Evolutionary conservation across 768 basidiomycete species (phyloP).

Genomic region (Fomitopsis serialis): DNA sequence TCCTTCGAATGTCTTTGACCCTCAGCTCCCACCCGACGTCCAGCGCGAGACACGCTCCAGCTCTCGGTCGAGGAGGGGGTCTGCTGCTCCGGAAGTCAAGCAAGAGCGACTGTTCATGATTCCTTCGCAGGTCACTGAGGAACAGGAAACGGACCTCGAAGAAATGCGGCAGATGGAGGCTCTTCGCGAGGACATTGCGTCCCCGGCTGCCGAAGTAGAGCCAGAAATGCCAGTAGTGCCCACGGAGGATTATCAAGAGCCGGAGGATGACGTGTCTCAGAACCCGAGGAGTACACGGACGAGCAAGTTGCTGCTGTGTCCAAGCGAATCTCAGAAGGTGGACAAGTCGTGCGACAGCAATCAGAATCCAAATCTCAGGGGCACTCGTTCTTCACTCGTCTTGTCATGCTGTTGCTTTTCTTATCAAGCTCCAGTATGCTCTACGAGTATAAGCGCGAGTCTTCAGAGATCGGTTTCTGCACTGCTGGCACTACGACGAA

Average conservation of each 20-base stretch:
- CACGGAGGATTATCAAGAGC: constrained; percentile 10
- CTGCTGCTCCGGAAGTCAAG: neutral
- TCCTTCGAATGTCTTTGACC: constrained; percentile 54
- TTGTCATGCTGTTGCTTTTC: constrained; percentile 35
- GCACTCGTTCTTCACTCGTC: constrained; percentile 31
- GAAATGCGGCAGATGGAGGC: constrained; percentile 4
- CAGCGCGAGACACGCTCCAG: constrained; percentile 23
- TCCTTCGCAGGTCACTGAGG: constrained; percentile 3
- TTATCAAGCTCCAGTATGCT: constrained; percentile 17
- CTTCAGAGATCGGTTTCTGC: constrained; percentile 73
- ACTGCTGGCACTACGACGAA: constrained; percentile 61
- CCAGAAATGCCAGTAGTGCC: neutral
- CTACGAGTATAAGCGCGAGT: constrained; percentile 58
- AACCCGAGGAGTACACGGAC: constrained; percentile 6
- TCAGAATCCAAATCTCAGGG: constrained; percentile 2
- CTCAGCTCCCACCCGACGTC: constrained; percentile 38
- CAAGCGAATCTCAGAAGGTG: constrained; percentile 32
- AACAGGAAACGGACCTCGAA: constrained; percentile 10
- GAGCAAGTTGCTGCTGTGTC: constrained; percentile 31
- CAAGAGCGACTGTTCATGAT: constrained; percentile 4
- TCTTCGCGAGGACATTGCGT: neutral
- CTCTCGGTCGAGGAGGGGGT: constrained; percentile 6
- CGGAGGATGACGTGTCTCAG: constrained; percentile 8
- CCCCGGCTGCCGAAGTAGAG: neutral
- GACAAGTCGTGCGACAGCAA: constrained; percentile 13